phyloP scores from a whole-genome alignment of 257 asterid species.

The Nicotiana noctiflora region DNA sequence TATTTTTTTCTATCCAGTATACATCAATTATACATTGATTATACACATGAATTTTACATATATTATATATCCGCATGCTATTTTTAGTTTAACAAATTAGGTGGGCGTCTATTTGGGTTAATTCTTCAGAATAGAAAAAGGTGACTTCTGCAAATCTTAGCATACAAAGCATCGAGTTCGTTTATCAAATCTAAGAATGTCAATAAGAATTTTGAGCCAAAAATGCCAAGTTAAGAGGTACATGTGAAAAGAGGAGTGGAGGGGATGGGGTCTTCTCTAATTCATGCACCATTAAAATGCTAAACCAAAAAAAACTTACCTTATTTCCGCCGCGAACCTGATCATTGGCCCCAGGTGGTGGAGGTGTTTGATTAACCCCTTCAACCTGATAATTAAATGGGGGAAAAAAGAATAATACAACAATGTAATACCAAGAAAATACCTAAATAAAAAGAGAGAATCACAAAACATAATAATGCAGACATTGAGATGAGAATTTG shows the following conservation, averaged over 20 bases:
- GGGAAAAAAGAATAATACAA: background rate
- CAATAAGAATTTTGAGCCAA: background rate
- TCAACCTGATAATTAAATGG: constrained; percentile 40
- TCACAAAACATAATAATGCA: background rate
- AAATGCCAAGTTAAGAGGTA: background rate
- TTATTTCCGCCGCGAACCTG: constrained; percentile 55
- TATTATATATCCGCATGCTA: too few relatives aligned
- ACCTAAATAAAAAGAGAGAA: background rate
- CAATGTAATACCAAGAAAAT: background rate
- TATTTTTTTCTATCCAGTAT: too few relatives aligned
- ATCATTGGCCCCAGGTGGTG: constrained; percentile 35
- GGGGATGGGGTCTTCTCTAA: background rate
- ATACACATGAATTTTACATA: too few relatives aligned
- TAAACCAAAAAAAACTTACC: constrained; percentile 27
- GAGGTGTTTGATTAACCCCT: constrained; percentile 43
- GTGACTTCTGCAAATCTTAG: background rate
- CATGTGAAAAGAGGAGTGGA: background rate
- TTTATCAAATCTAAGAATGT: background rate
- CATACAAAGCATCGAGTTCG: background rate
- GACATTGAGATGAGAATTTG: background rate
- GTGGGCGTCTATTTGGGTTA: too few relatives aligned
- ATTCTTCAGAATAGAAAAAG: background rate
- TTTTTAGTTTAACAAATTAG: too few relatives aligned
- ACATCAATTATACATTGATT: too few relatives aligned
- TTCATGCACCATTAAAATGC: background rate